Percentiles rank a stretch among this genome's conserved stretches.
Conservation (phyloP, 2,329 filamentous ascomycete species). For the Calonectria ilicicola region DNA sequence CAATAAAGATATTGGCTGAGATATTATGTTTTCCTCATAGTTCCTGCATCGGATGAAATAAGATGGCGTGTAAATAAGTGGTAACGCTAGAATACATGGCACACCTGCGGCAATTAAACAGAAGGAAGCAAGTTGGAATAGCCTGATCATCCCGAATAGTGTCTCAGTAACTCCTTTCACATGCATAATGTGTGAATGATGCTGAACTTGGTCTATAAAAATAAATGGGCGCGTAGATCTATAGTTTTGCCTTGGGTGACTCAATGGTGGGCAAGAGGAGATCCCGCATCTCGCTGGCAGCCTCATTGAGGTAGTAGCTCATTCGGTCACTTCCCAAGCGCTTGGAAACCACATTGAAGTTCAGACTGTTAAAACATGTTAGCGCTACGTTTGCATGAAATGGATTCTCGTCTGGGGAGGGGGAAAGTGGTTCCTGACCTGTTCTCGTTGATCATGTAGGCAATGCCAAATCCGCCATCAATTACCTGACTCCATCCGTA, state of each 20-base stretch:
- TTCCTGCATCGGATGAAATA: neutral
- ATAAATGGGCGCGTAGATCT: conserved; percentile 47
- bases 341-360: conserved; percentile 99
- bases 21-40: neutral
- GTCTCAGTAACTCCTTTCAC: conserved; percentile 18
- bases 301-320: conserved; percentile 96
- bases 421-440: conserved; percentile 64
- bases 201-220: conserved; percentile 10
- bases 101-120: neutral
- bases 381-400: neutral
- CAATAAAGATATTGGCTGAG: neutral
- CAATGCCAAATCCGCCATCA: conserved; percentile 95
- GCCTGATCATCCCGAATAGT: neutral
- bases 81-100: conserved; percentile 6
- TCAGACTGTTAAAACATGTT: conserved; percentile 71
- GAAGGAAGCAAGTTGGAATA: neutral
- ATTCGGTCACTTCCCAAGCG: conserved; percentile 89
- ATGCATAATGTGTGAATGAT: conserved; percentile 8
- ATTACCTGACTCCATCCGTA: conserved; percentile 99
- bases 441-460: conserved; percentile 99
- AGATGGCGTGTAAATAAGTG: neutral
- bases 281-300: conserved; percentile 89
- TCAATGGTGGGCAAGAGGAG: conserved; percentile 85
- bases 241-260: conserved; percentile 88
- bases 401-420: neutral